These are phyloP conservation scores for Macrophomina pseudophaseolina DNA, from an alignment of 2,329 filamentous ascomycete species.

Conservation along the genomic window DNA sequence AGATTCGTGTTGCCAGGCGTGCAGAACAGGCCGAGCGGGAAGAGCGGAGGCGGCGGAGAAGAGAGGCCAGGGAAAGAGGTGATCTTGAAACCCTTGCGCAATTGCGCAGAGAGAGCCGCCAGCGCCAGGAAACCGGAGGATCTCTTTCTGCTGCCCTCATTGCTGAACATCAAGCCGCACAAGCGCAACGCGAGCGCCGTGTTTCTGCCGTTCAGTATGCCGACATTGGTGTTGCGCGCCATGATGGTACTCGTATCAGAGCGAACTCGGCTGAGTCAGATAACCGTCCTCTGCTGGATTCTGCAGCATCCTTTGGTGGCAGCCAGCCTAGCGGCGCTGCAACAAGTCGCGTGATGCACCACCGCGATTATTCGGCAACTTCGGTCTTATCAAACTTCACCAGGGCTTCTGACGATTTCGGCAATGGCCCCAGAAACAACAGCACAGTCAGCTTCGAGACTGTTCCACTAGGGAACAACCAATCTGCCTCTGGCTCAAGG, in stretches of 20 bases:
- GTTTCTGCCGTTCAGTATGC: conserved; percentile 79
- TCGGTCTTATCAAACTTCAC: conserved; percentile 47
- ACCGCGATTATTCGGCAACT: conserved; percentile 49
- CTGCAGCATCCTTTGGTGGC: conserved; percentile 67
- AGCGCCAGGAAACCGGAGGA: conserved; percentile 30
- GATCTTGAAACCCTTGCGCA: conserved; percentile 71
- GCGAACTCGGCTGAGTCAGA: conserved; percentile 77
- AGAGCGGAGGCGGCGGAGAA: conserved; percentile 69
- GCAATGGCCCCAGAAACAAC: conserved; percentile 30
- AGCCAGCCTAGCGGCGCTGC: conserved; percentile 35
- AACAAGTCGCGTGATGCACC: conserved; percentile 40
- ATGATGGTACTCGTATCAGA: conserved; percentile 76
- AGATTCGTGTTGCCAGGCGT: conserved; percentile 80
- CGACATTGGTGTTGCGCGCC: conserved; percentile 74
- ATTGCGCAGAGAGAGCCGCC: conserved; percentile 51
- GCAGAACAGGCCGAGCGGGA: conserved; percentile 78
- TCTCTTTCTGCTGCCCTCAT: conserved; percentile 52
- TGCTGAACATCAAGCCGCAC: conserved; percentile 66
- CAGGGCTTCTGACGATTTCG: conserved; percentile 43
- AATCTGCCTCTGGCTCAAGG: conserved; percentile 28
- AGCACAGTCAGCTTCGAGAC: conserved; percentile 45
- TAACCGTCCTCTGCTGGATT: conserved; percentile 71
- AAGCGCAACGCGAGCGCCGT: conserved; percentile 66
- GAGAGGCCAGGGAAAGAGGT: conserved; percentile 73
- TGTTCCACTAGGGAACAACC: conserved; percentile 47